phyloP scores from a whole-genome alignment of 768 basidiomycete species.

The Suillus alpinus region DNA sequence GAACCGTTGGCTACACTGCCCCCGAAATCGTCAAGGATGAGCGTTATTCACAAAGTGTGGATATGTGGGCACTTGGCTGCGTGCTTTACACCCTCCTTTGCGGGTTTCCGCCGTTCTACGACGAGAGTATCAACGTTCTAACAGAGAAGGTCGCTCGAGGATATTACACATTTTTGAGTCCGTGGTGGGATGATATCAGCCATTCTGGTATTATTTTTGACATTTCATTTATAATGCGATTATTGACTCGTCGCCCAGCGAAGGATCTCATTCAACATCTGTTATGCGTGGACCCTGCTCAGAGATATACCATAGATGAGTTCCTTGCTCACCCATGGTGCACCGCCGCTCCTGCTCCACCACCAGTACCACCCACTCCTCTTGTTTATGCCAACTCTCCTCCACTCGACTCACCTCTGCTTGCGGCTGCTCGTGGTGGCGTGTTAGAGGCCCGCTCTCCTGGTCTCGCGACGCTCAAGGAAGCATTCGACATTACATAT shows the following conservation, averaged over 20 bases:
- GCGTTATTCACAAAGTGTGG: constrained; percentile 92
- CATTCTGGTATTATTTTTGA: constrained; percentile 53
- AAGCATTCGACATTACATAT: constrained; percentile 98
- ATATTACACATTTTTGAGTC: constrained; percentile 96
- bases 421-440: constrained; percentile 75
- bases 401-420: constrained; percentile 83
- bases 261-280: constrained; percentile 95
- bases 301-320: constrained; percentile 97
- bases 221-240: constrained; percentile 7
- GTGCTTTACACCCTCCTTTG: constrained; percentile 98
- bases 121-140: constrained; percentile 96
- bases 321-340: constrained; percentile 98
- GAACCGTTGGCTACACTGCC: constrained; percentile 99
- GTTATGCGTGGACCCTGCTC: constrained; percentile 91
- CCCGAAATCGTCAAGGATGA: constrained; percentile 99
- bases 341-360: constrained; percentile 60
- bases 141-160: constrained; percentile 98
- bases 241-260: constrained; percentile 44
- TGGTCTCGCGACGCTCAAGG: constrained; percentile 89
- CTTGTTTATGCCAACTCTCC: constrained; percentile 39
- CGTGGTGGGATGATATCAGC: constrained; percentile 99
- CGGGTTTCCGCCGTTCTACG: constrained; percentile 98
- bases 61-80: constrained; percentile 99
- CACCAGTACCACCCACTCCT: constrained; percentile 62
- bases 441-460: constrained; percentile 83